Conservation (phyloP, 2,329 filamentous ascomycete genomes). For the Arthrobotrys sinensis region DNA sequence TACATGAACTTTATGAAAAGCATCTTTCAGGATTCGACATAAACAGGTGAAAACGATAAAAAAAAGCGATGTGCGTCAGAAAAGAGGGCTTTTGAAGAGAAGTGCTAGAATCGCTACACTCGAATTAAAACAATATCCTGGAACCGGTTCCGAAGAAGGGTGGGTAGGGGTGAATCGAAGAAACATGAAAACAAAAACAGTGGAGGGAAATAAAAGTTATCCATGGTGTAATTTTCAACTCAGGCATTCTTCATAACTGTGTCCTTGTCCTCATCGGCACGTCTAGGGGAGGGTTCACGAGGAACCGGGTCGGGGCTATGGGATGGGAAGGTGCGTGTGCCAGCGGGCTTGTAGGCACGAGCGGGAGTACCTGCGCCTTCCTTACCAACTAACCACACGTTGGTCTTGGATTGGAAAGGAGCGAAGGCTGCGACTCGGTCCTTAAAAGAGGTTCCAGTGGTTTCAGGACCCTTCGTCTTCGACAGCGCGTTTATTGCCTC, state of each 20-base stretch:
- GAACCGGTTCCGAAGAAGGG: constrained; percentile 18
- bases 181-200: neutral
- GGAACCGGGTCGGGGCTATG: constrained; percentile 36
- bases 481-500: constrained; percentile 1
- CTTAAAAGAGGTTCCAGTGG: constrained; percentile 34
- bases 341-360: constrained; percentile 51
- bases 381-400: constrained; percentile 38
- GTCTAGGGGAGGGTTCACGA: constrained; percentile 34
- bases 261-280: constrained; percentile 30
- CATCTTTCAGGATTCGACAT: neutral
- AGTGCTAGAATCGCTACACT: constrained; percentile 2
- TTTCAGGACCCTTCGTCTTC: neutral
- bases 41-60: neutral
- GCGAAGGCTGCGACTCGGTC: constrained; percentile 43
- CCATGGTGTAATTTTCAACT: constrained; percentile 1
- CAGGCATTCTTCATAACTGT: constrained; percentile 17
- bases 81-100: constrained; percentile 10
- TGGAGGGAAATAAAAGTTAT: neutral
- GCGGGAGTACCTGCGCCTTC: constrained; percentile 40
- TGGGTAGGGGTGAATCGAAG: neutral
- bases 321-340: constrained; percentile 35
- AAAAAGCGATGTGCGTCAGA: neutral
- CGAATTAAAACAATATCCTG: constrained; percentile 15
- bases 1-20: constrained; percentile 18
- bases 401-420: constrained; percentile 40